Conservation (phyloP, 2,329 filamentous ascomycete species). For the Alternaria tenuissima region DNA sequence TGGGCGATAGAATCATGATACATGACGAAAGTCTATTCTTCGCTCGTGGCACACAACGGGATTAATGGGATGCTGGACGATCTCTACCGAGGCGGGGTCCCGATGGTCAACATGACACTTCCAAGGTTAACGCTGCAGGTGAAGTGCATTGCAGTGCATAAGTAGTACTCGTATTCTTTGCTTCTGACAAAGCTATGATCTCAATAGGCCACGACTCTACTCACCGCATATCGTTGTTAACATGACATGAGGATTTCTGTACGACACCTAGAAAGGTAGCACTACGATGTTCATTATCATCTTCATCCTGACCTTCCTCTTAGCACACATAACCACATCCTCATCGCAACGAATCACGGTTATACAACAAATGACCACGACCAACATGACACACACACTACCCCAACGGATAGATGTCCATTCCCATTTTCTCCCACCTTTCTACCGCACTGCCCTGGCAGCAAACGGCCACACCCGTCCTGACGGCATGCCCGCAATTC, state of each 20-base stretch:
- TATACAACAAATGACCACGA: not conserved
- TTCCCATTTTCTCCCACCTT: constrained; percentile 56
- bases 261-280: not conserved
- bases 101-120: not conserved
- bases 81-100: constrained; percentile 9
- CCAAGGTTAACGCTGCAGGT: not conserved
- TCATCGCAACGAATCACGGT: not conserved
- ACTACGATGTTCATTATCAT: not conserved
- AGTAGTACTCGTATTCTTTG: not conserved
- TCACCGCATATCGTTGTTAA: not conserved
- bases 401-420: constrained; percentile 58
- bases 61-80: not conserved
- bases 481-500: constrained; percentile 61
- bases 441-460: constrained; percentile 53
- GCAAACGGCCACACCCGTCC: constrained; percentile 54
- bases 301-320: not conserved
- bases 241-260: not conserved
- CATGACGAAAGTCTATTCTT: not conserved
- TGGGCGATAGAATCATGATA: not conserved
- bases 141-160: not conserved
- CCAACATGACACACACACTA: constrained; percentile 30
- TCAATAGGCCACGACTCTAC: not conserved
- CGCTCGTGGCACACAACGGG: not conserved
- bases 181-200: not conserved
- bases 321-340: not conserved